These are phyloP conservation scores for Erodium chrysanthum DNA, from an alignment of 441 rosid genomes.

Conservation along the genomic window DNA sequence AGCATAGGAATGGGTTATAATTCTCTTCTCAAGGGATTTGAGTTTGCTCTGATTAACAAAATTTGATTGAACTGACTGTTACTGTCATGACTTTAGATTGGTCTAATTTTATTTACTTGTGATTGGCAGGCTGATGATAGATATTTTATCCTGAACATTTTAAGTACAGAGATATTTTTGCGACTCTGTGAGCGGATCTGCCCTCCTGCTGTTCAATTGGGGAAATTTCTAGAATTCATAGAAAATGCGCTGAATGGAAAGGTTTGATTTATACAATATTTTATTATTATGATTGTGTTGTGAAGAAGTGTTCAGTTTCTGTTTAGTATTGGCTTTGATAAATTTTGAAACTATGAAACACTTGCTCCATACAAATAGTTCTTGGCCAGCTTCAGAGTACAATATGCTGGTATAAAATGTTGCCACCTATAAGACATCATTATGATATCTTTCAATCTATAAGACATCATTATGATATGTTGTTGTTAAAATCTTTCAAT, in stretches of 20 bases:
- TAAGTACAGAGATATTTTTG: slow-evolving; percentile 60
- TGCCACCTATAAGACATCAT: not conserved
- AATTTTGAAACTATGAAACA: not conserved
- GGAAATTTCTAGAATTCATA: slow-evolving; percentile 49
- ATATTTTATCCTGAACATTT: slow-evolving; percentile 54
- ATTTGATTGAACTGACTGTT: slow-evolving; percentile 7
- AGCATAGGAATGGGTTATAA: not conserved
- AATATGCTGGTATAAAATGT: not conserved
- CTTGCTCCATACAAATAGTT: not conserved
- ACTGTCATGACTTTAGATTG: slow-evolving; percentile 3
- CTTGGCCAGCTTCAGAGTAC: not conserved
- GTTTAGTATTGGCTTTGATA: not conserved
- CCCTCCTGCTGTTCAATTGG: slow-evolving; percentile 38
- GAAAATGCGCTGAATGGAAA: slow-evolving; percentile 56
- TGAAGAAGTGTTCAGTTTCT: not conserved
- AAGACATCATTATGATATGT: not conserved
- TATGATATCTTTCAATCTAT: not conserved
- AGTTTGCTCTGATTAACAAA: not conserved
- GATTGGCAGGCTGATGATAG: slow-evolving; percentile 54
- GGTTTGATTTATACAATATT: slow-evolving; percentile 37
- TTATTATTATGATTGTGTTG: not conserved
- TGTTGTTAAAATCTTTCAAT: not conserved
- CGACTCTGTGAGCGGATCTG: slow-evolving; percentile 44
- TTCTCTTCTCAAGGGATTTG: not conserved
- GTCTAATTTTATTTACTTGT: slow-evolving; percentile 18